These are phyloP conservation scores for Neonectria coccinea DNA, from an alignment of 2,329 filamentous ascomycete genomes.

Conservation along the genomic window DNA sequence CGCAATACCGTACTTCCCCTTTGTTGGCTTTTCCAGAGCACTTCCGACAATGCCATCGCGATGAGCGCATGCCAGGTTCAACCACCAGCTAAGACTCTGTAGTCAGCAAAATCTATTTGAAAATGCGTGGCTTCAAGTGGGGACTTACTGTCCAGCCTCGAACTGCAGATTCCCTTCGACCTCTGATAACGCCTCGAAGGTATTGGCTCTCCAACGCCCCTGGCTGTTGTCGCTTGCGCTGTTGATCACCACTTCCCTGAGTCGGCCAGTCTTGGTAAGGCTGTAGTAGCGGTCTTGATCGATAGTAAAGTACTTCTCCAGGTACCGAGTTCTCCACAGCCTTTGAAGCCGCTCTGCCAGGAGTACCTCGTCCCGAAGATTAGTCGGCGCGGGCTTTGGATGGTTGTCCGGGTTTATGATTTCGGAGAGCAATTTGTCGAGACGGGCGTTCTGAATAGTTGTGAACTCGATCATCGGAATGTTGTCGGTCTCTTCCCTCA, in stretches of 20 bases:
- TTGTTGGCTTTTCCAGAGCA: constrained; percentile 58
- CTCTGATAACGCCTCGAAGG: constrained; percentile 52
- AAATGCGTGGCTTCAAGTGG: neutral
- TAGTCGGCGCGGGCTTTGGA: constrained; percentile 42
- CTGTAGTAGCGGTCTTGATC: constrained; percentile 56
- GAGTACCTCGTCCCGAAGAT: constrained; percentile 50
- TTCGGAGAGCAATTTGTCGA: constrained; percentile 61
- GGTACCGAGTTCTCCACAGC: constrained; percentile 59
- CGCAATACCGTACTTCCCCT: constrained; percentile 58
- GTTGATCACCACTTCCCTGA: constrained; percentile 57
- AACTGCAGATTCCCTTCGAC: constrained; percentile 57
- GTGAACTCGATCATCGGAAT: constrained; percentile 53
- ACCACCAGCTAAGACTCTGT: constrained; percentile 64
- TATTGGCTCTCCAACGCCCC: constrained; percentile 53
- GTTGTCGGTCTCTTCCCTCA: constrained; percentile 53
- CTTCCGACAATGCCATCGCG: constrained; percentile 66
- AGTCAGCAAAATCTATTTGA: constrained; percentile 27
- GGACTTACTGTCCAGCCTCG: constrained; percentile 61
- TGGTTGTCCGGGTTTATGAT: constrained; percentile 50
- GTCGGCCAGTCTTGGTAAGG: constrained; percentile 52
- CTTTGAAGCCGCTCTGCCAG: constrained; percentile 55
- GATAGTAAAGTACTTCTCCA: constrained; percentile 58
- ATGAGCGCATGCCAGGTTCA: constrained; percentile 66
- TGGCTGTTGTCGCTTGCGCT: constrained; percentile 45
- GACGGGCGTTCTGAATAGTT: constrained; percentile 52